Evolutionary conservation across 2,329 filamentous ascomycete species (phyloP).

Genomic region (Fusarium mexicanum): DNA sequence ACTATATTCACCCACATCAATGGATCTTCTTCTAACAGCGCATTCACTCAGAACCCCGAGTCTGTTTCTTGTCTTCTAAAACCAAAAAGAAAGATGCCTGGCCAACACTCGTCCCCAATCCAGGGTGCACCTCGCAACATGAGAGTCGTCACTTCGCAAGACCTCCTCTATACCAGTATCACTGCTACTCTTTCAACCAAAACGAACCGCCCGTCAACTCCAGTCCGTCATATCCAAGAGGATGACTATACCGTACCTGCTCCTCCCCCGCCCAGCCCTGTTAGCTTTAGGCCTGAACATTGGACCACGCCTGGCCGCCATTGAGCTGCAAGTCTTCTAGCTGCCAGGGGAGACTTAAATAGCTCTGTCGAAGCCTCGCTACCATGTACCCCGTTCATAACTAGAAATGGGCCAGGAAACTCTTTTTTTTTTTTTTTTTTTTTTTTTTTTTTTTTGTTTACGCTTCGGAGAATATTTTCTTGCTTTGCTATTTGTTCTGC

Average conservation of each 20-base stretch:
- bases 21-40: constrained; percentile 7
- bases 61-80: not conserved
- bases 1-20: not conserved
- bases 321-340: constrained; percentile 32
- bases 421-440: not conserved
- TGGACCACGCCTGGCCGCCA: constrained; percentile 56
- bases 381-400: constrained; percentile 7
- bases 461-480: not conserved
- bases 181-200: constrained; percentile 60
- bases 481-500: constrained; percentile 1
- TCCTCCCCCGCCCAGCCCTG: constrained; percentile 70
- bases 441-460: not conserved
- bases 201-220: constrained; percentile 54
- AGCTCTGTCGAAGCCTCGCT: constrained; percentile 18
- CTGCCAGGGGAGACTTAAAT: constrained; percentile 7
- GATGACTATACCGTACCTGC: constrained; percentile 72
- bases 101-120: constrained; percentile 53
- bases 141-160: constrained; percentile 57
- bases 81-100: constrained; percentile 47
- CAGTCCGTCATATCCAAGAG: constrained; percentile 62
- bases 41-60: constrained; percentile 12
- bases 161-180: constrained; percentile 64
- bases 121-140: constrained; percentile 58
- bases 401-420: not conserved
- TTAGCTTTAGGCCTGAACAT: constrained; percentile 67